phyloP scores from a whole-genome alignment of 805 yeast genomes.

The Kurtzmaniella cleridarum region DNA sequence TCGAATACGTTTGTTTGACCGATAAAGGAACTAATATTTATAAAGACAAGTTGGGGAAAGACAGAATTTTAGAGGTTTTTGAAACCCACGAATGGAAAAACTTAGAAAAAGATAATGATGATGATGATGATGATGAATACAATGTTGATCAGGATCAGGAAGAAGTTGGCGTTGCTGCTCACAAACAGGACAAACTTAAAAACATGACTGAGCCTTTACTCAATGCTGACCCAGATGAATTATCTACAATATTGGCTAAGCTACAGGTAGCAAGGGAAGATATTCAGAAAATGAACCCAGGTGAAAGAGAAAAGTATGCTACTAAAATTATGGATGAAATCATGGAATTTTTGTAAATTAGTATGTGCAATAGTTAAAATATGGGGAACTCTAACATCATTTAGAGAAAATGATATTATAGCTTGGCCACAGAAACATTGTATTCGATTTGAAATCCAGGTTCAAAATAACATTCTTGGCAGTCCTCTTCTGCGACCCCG shows the following conservation, averaged over 20 bases:
- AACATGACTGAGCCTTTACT: constrained; percentile 4
- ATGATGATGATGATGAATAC: neutral
- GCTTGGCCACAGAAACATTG: constrained; percentile 7
- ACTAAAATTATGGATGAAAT: constrained; percentile 32
- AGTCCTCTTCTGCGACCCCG: constrained; percentile 72
- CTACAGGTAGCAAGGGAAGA: constrained; percentile 31
- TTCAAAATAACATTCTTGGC: constrained; percentile 70
- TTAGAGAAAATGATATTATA: constrained; percentile 4
- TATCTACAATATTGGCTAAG: constrained; percentile 27
- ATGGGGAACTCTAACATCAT: neutral
- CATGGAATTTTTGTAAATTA: constrained; percentile 28
- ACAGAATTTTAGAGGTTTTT: constrained; percentile 40
- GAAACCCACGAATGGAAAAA: constrained; percentile 46
- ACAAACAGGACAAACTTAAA: neutral
- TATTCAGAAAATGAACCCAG: constrained; percentile 16
- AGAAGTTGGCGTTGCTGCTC: neutral
- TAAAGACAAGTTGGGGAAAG: constrained; percentile 37
- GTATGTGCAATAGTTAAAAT: neutral
- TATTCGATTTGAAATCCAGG: constrained; percentile 47
- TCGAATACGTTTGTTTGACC: constrained; percentile 36
- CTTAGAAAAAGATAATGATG: constrained; percentile 8
- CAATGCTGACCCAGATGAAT: constrained; percentile 13
- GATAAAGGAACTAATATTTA: constrained; percentile 35
- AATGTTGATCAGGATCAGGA: neutral
- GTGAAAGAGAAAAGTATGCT: constrained; percentile 27